phyloP scores from a whole-genome alignment of 495 filamentous ascomycete genomes.

The Penicillium herquei region DNA sequence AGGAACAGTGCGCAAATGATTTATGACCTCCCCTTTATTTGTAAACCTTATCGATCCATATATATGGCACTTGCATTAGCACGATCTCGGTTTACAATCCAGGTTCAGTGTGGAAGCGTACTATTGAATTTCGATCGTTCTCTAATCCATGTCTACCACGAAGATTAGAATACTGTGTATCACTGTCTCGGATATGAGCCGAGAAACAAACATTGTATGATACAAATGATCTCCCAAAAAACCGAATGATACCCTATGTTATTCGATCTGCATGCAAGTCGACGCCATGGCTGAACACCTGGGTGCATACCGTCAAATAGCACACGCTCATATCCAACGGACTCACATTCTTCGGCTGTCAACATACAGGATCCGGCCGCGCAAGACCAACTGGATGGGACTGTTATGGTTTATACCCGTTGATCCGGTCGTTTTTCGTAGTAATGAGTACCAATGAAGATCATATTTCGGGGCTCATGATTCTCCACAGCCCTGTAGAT shows the following conservation, averaged over 20 bases:
- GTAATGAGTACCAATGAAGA: not conserved
- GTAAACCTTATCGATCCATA: conserved; percentile 9
- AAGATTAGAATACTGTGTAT: not conserved
- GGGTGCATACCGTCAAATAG: conserved; percentile 8
- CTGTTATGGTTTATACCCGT: conserved; percentile 2
- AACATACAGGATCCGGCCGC: conserved; percentile 5
- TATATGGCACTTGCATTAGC: conserved; percentile 13
- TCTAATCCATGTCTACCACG: conserved; percentile 12
- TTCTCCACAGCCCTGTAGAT: no score
- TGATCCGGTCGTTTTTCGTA: not conserved
- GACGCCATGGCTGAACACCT: conserved; percentile 8
- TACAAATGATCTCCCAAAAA: no score
- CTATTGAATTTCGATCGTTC: conserved; percentile 21
- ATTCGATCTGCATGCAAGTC: conserved; percentile 3
- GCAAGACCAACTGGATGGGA: conserved; percentile 1
- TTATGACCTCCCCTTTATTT: not conserved
- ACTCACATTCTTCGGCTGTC: conserved; percentile 14
- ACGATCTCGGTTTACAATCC: conserved; percentile 10
- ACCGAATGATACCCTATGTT: no score
- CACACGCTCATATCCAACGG: conserved; percentile 2
- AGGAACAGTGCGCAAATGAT: not conserved
- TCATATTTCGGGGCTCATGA: not conserved
- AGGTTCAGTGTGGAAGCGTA: conserved; percentile 11
- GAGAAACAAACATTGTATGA: no score
- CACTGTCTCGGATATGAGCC: not conserved